Conservation (phyloP, 2,329 filamentous ascomycete genomes). For the Paecilomyces niveus region DNA sequence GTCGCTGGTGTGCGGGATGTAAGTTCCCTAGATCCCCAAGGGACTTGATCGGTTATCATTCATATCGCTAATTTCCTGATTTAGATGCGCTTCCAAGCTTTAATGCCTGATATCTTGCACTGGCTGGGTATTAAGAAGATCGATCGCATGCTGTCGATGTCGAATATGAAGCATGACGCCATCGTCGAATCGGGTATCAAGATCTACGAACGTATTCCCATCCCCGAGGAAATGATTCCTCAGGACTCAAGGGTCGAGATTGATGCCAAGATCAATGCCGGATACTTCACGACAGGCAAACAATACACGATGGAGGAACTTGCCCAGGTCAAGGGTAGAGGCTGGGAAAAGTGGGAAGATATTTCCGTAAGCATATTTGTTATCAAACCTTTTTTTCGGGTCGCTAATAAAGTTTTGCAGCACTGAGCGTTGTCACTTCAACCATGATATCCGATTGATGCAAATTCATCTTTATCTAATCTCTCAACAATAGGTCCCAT, state of each 20-base stretch:
- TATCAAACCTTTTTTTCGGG: not conserved
- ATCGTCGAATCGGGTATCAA: conserved; percentile 52
- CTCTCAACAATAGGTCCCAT: not conserved
- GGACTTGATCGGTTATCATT: conserved; percentile 19
- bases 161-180: conserved; percentile 59
- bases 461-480: not conserved
- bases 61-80: conserved; percentile 8
- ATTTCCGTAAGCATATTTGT: conserved; percentile 22
- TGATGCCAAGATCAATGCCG: conserved; percentile 95
- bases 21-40: conserved; percentile 4
- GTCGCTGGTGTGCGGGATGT: conserved; percentile 84
- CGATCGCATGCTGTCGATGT: conserved; percentile 97
- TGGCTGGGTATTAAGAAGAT: conserved; percentile 99
- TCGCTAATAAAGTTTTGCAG: not conserved
- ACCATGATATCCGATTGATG: not conserved
- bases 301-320: conserved; percentile 83
- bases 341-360: conserved; percentile 69
- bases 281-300: conserved; percentile 79
- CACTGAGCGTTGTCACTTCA: not conserved
- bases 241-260: conserved; percentile 96
- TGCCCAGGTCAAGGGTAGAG: conserved; percentile 74
- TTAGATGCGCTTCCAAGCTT: conserved; percentile 89
- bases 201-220: conserved; percentile 82
- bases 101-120: conserved; percentile 97
- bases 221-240: conserved; percentile 89